Conservation (phyloP, 768 basidiomycete species). For the Lyophyllum semitale region DNA sequence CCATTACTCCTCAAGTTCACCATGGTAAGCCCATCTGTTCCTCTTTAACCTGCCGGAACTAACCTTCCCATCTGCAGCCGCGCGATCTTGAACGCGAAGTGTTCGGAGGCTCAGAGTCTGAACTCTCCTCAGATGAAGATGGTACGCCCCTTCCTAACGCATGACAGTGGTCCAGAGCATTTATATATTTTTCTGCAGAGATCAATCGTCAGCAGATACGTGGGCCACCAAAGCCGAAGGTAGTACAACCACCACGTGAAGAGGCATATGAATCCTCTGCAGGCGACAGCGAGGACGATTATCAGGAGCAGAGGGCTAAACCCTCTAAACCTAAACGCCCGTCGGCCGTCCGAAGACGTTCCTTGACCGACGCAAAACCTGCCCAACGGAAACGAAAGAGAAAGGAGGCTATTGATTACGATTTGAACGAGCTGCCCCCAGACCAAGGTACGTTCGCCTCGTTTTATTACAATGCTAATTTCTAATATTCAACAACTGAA, state of each 20-base stretch:
- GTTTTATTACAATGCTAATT: neutral
- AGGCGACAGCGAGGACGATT: constrained; percentile 51
- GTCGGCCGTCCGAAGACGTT: constrained; percentile 24
- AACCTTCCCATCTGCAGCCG: constrained; percentile 2
- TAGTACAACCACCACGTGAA: constrained; percentile 38
- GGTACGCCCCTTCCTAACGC: constrained; percentile 26
- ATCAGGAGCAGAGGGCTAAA: constrained; percentile 38
- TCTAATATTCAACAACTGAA: neutral
- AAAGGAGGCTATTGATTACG: constrained; percentile 59
- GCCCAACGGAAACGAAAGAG: constrained; percentile 56
- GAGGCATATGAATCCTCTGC: constrained; percentile 59
- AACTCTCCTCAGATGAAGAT: constrained; percentile 78
- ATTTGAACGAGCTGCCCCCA: constrained; percentile 68
- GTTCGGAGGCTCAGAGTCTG: constrained; percentile 84
- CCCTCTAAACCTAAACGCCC: constrained; percentile 31
- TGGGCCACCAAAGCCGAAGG: constrained; percentile 28
- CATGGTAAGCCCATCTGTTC: neutral
- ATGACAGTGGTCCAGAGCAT: neutral
- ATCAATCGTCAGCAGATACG: constrained; percentile 44
- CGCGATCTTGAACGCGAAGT: constrained; percentile 65
- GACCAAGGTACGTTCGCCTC: constrained; percentile 62
- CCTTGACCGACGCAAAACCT: constrained; percentile 28
- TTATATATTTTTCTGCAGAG: constrained; percentile 27
- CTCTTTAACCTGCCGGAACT: neutral
- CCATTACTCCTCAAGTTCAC: neutral